phyloP scores from a whole-genome alignment of 345 rosid genomes.

The Turnera subulata region DNA sequence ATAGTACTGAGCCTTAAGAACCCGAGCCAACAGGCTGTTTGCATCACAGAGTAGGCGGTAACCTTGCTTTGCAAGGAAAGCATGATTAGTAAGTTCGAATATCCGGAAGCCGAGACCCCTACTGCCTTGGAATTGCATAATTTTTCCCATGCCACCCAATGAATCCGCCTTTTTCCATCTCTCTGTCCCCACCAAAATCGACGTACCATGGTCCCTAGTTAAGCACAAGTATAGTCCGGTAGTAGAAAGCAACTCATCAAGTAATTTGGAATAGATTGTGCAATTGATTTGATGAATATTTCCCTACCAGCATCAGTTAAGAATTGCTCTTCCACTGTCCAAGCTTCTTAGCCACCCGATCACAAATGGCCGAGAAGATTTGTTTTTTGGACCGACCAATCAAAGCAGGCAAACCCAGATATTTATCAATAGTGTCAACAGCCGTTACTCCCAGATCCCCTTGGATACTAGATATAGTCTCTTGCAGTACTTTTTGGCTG shows the following conservation, averaged over 20 bases:
- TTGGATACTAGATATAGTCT: too few species aligned
- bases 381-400: too few species aligned
- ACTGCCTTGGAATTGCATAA: not conserved
- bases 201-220: not conserved
- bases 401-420: too few species aligned
- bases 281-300: not conserved
- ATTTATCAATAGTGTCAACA: too few species aligned
- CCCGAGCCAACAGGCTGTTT: not conserved
- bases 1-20: not conserved
- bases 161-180: not conserved
- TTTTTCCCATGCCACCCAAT: not conserved
- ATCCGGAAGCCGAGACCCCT: not conserved
- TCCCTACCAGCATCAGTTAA: not conserved
- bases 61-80: not conserved
- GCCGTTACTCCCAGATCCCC: too few species aligned
- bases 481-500: too few species aligned
- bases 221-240: not conserved
- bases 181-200: too few species aligned
- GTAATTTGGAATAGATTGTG: not conserved
- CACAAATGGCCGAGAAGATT: too few species aligned
- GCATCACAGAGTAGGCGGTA: too few species aligned
- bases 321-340: not conserved
- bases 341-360: too few species aligned
- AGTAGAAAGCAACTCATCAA: not conserved
- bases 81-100: not conserved